These are phyloP conservation scores for Pythium pyrilobum DNA, from an alignment of 352 stramenopile species.

Conservation along the genomic window DNA sequence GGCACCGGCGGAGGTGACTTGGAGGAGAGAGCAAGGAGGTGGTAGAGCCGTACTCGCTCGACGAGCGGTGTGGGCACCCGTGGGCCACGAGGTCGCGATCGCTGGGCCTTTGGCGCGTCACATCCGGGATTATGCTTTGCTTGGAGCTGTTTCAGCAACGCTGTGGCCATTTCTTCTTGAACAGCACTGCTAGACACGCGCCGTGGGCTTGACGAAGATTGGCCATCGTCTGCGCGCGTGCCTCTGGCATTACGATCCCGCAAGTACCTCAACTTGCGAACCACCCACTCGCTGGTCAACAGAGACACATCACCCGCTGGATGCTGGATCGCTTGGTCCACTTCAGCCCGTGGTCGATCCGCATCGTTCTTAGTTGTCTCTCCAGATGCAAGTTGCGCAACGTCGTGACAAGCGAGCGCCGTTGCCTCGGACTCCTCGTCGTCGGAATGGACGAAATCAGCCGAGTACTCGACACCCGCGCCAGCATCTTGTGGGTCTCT, in stretches of 20 bases:
- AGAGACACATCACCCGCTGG: neutral
- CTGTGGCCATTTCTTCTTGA: too few relatives aligned
- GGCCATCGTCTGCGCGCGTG: too few relatives aligned
- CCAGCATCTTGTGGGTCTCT: neutral
- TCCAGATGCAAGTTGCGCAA: too few relatives aligned
- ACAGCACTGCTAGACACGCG: too few relatives aligned
- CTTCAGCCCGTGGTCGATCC: too few relatives aligned
- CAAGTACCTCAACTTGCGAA: neutral
- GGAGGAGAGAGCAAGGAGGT: constrained; percentile 1
- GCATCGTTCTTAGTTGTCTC: neutral
- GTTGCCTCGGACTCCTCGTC: neutral
- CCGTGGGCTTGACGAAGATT: too few relatives aligned
- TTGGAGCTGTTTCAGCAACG: too few relatives aligned
- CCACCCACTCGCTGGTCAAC: neutral
- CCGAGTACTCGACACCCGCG: neutral
- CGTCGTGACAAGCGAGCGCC: neutral
- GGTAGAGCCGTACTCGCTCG: constrained; percentile 1
- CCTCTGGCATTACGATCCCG: neutral
- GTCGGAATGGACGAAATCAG: constrained; percentile 3
- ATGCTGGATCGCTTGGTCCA: neutral
- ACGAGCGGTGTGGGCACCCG: neutral
- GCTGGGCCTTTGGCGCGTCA: neutral
- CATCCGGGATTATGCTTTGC: neutral
- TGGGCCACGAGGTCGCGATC: neutral
- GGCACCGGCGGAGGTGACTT: neutral